A percentile compares a stretch with the other conserved stretches of the same genome.
These are phyloP conservation scores for Arachnopeziza araneosa DNA, from an alignment of 2,329 filamentous ascomycete species.

Conservation along the genomic window DNA sequence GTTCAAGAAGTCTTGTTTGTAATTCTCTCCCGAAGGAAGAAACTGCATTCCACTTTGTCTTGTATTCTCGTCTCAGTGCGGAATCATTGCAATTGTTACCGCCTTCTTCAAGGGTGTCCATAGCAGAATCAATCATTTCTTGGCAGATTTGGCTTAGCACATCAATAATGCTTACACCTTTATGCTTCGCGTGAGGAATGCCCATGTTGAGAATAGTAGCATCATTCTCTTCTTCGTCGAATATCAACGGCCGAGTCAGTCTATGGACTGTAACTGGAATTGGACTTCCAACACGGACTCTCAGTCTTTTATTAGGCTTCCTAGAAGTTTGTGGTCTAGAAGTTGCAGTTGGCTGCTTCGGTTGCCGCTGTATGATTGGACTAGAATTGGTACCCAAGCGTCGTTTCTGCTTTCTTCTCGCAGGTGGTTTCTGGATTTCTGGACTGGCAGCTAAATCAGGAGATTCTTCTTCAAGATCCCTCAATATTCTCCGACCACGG, in stretches of 20 bases:
- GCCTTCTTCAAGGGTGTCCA: conserved; percentile 43
- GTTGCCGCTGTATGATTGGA: conserved; percentile 20
- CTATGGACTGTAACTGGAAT: conserved; percentile 57
- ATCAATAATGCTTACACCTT: conserved; percentile 56
- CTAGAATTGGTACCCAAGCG: conserved; percentile 8
- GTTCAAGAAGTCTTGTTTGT: conserved; percentile 48
- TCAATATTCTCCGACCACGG: conserved; percentile 31
- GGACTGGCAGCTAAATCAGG: conserved; percentile 37
- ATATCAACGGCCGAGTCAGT: conserved; percentile 44
- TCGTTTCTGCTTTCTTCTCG: conserved; percentile 12
- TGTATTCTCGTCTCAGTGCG: conserved; percentile 46
- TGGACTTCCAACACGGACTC: conserved; percentile 34
- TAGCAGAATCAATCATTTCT: conserved; percentile 49
- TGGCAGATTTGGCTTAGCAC: conserved; percentile 57
- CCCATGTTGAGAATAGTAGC: conserved; percentile 43
- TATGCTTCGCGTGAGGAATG: conserved; percentile 47
- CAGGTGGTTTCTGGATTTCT: conserved; percentile 20
- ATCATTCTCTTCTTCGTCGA: conserved; percentile 37
- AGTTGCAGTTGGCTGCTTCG: conserved; percentile 20
- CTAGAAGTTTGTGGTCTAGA: conserved; percentile 13
- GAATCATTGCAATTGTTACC: conserved; percentile 38
- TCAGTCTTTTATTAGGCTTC: conserved; percentile 25
- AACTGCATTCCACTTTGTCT: conserved; percentile 50
- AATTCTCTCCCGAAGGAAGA: conserved; percentile 55
- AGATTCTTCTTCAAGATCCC: conserved; percentile 23